Base-by-base conservation (phyloP, 495 filamentous ascomycete species). In the Stereocaulon alpinum region DNA sequence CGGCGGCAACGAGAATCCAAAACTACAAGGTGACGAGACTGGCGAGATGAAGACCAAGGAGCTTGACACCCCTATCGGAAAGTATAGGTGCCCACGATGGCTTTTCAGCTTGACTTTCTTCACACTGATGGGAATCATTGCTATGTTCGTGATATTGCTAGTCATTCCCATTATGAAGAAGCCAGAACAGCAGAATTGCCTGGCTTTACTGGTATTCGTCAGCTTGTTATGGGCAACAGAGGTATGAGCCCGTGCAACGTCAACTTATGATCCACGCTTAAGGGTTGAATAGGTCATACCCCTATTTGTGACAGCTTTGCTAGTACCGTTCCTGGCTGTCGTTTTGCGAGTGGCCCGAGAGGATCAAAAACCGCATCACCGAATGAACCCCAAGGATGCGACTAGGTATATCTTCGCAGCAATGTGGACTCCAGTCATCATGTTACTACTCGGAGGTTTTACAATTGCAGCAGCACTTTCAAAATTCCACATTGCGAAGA, bases 391-490 rank as follows among this genome's bases (percentile, higher is more conserved):
- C 1, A 87, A 88, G 64, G 78, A 80, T 29, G 90, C 93, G 6
- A 86, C 90, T 0, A 78, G 77, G 54, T 89, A 86, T 66, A 84
- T 96, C 40, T 96, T 97, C 65, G 75, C 88, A 32, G 84, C 93
- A 20, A 99, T 99, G 93, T 99, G 93, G 93, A 96, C 91, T 11
- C 91, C 94, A 0, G 93, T 97, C 37, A 99, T 99, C 63, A 97
- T 97, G 94, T 81, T 99, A 14, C 80, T 99, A 22, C 84, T 99
- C 20, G 93, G 93, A 63, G 93, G 93, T 10, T 99, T 99, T 66
- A 91, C 94, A 14, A 85, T 99, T 63, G 93, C 93, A 11, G 93
- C 93, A 0, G 93, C 94, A 0, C 73, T 99, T 59, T 95, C 90
- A 44, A 99, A 99, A 70, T 95, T 95, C 69, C 89, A 90, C 64